Conservation (phyloP, 768 basidiomycete genomes). For the Collybia sordida region DNA sequence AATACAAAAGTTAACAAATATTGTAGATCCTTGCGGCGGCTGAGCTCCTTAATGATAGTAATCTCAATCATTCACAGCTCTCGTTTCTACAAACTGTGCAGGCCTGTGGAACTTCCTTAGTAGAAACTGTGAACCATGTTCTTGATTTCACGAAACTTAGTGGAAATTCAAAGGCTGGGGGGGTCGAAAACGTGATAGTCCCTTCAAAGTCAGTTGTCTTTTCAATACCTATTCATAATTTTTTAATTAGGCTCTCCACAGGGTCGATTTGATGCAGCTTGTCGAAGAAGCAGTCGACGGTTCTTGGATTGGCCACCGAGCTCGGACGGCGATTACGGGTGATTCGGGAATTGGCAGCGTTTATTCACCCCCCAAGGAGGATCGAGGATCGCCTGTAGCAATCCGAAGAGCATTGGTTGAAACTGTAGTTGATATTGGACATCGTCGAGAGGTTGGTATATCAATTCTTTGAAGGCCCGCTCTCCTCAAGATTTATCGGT, state of each 20-base stretch:
- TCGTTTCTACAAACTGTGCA: slow-evolving; percentile 93
- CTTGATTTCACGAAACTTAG: slow-evolving; percentile 95
- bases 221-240: background rate
- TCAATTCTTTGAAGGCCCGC: background rate
- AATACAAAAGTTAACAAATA: slow-evolving; percentile 1
- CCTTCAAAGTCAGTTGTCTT: slow-evolving; percentile 52
- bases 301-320: slow-evolving; percentile 91
- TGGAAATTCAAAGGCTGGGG: slow-evolving; percentile 78
- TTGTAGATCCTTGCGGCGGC: slow-evolving; percentile 84
- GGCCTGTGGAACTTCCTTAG: slow-evolving; percentile 92
- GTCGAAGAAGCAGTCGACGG: slow-evolving; percentile 91
- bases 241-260: slow-evolving; percentile 17
- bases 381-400: slow-evolving; percentile 40
- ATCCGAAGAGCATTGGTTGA: slow-evolving; percentile 59
- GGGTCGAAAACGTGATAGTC: slow-evolving; percentile 73
- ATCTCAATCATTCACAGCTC: slow-evolving; percentile 75
- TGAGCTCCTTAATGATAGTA: slow-evolving; percentile 84
- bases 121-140: slow-evolving; percentile 96
- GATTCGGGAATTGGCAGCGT: slow-evolving; percentile 88
- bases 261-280: slow-evolving; percentile 76
- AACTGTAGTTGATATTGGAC: slow-evolving; percentile 84
- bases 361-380: slow-evolving; percentile 80
- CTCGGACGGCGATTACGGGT: slow-evolving; percentile 65
- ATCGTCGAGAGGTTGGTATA: slow-evolving; percentile 54
- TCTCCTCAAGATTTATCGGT: slow-evolving; percentile 1